These are phyloP conservation scores for Allium fistulosum DNA, from an alignment of 106 monocot genomes.

Conservation along the genomic window DNA sequence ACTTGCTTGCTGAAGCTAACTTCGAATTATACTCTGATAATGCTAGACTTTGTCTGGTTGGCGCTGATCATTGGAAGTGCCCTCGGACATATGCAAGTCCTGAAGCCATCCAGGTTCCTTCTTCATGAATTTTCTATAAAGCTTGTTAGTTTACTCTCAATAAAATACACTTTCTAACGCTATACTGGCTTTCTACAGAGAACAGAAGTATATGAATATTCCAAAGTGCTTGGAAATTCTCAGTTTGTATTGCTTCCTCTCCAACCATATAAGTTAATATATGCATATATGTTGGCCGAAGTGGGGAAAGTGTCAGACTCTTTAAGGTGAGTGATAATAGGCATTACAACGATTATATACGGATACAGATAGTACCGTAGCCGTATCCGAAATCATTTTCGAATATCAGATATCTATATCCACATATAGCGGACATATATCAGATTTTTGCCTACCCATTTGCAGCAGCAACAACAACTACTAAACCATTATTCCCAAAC, in stretches of 20 bases:
- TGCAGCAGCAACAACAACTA: too few species aligned
- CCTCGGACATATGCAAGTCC: slow-evolving; percentile 90
- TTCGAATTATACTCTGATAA: slow-evolving; percentile 74
- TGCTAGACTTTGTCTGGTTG: slow-evolving; percentile 87
- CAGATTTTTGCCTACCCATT: too few species aligned
- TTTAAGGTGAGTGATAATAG: slow-evolving; percentile 41
- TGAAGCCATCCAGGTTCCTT: slow-evolving; percentile 83
- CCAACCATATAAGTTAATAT: slow-evolving; percentile 93
- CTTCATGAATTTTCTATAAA: neutral
- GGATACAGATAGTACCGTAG: too few species aligned
- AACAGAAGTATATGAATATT: slow-evolving; percentile 93
- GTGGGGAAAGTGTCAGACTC: slow-evolving; percentile 90
- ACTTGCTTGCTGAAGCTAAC: slow-evolving; percentile 86
- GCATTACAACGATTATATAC: neutral
- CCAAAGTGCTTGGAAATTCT: slow-evolving; percentile 94
- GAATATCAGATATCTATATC: too few species aligned
- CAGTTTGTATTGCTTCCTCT: slow-evolving; percentile 80
- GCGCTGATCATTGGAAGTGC: slow-evolving; percentile 90
- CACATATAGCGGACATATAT: too few species aligned
- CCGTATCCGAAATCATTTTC: too few species aligned
- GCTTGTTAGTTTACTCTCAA: neutral
- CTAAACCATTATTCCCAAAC: too few species aligned
- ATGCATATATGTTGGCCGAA: slow-evolving; percentile 96
- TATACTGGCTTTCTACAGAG: slow-evolving; percentile 44
- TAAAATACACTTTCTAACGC: neutral